These are phyloP conservation scores for Saccharomycopsis crataegensis DNA, from an alignment of 1,139 yeast genomes.

Conservation along the genomic window DNA sequence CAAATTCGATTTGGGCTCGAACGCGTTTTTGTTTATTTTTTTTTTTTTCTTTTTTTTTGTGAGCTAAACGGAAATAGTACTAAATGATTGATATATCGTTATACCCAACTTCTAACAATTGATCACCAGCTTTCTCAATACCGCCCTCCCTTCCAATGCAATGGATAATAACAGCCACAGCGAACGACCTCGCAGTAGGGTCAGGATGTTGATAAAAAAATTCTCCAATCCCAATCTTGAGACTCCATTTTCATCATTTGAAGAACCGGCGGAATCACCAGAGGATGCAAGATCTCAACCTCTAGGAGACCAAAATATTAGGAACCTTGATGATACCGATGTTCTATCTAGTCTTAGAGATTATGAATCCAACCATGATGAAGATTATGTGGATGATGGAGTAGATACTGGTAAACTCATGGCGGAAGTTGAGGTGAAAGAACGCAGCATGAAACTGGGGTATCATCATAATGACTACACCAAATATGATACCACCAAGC, in stretches of 20 bases:
- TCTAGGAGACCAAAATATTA: too few relatives aligned
- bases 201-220: slow-evolving; percentile 7
- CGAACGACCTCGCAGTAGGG: slow-evolving; percentile 1
- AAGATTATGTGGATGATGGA: neutral
- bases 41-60: too few relatives aligned
- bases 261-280: neutral
- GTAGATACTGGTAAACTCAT: neutral
- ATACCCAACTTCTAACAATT: too few relatives aligned
- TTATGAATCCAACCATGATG: neutral
- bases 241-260: slow-evolving; percentile 3
- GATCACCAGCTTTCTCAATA: too few relatives aligned
- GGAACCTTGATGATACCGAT: neutral
- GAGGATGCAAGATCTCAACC: too few relatives aligned
- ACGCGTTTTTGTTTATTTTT: too few relatives aligned
- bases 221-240: slow-evolving; percentile 12
- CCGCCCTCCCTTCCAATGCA: too few relatives aligned
- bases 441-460: neutral
- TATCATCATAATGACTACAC: neutral
- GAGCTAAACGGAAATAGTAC: too few relatives aligned
- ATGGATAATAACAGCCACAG: neutral
- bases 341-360: neutral
- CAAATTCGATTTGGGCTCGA: too few relatives aligned
- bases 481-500: neutral
- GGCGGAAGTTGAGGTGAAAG: neutral
- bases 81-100: too few relatives aligned